phyloP scores from a whole-genome alignment of 176 grass and related monocot genomes.

The Typha latifolia region DNA sequence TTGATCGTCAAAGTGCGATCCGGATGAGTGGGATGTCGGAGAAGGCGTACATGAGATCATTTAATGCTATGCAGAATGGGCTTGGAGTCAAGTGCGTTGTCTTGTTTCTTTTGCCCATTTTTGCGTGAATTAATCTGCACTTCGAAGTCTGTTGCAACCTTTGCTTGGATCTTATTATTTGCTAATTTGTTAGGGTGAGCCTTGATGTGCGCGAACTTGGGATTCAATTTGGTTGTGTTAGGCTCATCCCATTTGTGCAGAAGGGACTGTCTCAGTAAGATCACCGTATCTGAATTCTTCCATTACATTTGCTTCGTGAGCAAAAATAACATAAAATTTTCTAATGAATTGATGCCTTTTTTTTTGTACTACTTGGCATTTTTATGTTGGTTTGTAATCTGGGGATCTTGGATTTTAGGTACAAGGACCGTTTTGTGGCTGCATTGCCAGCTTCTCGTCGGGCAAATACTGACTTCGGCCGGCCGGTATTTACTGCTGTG shows the following conservation, averaged over 20 bases:
- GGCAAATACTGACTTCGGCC: conserved; percentile 63
- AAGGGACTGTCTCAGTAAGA: conserved; percentile 76
- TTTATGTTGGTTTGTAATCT: background rate
- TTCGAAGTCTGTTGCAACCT: background rate
- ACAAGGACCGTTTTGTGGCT: conserved; percentile 81
- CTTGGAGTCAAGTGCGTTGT: conserved; percentile 71
- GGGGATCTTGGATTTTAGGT: conserved; percentile 30
- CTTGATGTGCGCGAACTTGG: conserved; percentile 72
- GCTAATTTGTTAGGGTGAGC: conserved; percentile 34
- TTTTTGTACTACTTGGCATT: background rate
- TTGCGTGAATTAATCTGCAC: background rate
- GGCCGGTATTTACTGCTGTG: conserved; percentile 77
- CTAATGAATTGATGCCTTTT: background rate
- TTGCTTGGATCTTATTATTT: background rate
- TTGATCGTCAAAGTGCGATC: conserved; percentile 66
- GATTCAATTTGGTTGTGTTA: conserved; percentile 92
- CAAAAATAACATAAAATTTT: no score
- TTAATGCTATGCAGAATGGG: conserved; percentile 81
- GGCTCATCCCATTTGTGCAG: conserved; percentile 85
- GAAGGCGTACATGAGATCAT: conserved; percentile 84
- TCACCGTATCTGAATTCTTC: background rate
- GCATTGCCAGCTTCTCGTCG: conserved; percentile 69
- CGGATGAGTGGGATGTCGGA: conserved; percentile 95
- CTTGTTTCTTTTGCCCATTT: background rate
- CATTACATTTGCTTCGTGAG: background rate